Percentiles rank a stretch among this genome's conserved stretches.
Conservation (phyloP, 164 flowering plant species). For the Liquidambar formosana region DNA sequence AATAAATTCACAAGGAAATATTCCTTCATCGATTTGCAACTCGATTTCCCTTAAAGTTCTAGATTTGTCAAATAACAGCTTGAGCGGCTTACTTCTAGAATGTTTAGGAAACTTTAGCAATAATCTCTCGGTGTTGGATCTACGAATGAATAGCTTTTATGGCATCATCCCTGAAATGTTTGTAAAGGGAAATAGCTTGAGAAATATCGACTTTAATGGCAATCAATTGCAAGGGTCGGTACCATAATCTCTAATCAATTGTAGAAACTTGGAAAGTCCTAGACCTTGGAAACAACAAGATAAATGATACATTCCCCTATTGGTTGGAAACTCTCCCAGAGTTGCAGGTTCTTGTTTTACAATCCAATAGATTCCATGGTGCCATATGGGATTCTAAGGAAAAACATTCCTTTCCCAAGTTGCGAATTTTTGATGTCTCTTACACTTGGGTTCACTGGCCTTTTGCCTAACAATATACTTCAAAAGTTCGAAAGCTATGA, state of each 20-base stretch:
- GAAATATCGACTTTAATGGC: not conserved
- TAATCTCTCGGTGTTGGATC: not conserved
- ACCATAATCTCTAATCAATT: not conserved
- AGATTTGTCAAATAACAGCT: slow-evolving; percentile 2
- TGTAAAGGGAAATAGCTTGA: not conserved
- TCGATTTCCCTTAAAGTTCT: not conserved
- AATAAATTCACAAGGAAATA: too few relatives aligned
- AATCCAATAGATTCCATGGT: slow-evolving; percentile 4
- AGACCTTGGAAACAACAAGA: not conserved
- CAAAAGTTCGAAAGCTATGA: slow-evolving; percentile 3
- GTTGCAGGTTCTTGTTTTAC: slow-evolving; percentile 7
- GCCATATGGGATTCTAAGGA: not conserved
- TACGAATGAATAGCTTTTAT: not conserved
- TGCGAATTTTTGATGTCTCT: slow-evolving; percentile 9
- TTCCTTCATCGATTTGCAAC: not conserved
- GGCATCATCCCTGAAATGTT: not conserved
- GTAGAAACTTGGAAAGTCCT: not conserved
- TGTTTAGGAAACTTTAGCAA: not conserved
- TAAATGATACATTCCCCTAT: slow-evolving; percentile 5
- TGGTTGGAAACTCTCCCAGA: slow-evolving; percentile 6
- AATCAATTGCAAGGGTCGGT: not conserved
- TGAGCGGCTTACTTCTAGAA: not conserved
- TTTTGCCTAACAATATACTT: slow-evolving; percentile 4
- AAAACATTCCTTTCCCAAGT: not conserved
- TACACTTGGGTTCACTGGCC: slow-evolving; percentile 6